These are phyloP conservation scores for Fusarium buxicola DNA, from an alignment of 2,329 filamentous ascomycete genomes.

Conservation along the genomic window DNA sequence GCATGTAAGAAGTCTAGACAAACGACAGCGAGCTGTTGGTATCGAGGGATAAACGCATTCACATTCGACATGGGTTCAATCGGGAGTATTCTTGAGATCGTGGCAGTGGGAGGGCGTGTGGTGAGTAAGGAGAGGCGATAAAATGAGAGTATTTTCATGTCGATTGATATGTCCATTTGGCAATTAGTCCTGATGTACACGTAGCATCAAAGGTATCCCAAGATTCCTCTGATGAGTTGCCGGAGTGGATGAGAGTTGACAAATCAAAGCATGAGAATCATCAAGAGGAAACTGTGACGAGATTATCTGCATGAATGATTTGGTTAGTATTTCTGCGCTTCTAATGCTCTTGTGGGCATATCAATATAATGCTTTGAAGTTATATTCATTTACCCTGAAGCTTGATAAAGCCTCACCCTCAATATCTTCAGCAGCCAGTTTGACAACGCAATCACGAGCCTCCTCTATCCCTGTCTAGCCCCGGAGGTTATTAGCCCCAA, in stretches of 20 bases:
- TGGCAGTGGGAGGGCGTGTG: slow-evolving; percentile 22
- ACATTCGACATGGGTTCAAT: slow-evolving; percentile 8
- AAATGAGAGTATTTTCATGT: slow-evolving; percentile 14
- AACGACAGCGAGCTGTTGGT: not conserved
- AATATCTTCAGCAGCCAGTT: not conserved
- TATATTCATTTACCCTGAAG: slow-evolving; percentile 24
- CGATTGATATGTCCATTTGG: not conserved
- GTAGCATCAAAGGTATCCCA: slow-evolving; percentile 8
- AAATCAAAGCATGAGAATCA: slow-evolving; percentile 19
- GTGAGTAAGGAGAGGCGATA: slow-evolving; percentile 8
- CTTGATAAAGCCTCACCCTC: slow-evolving; percentile 22
- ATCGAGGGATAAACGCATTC: slow-evolving; percentile 3
- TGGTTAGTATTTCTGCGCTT: no score
- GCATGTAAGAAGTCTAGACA: slow-evolving; percentile 11
- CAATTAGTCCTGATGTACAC: not conserved
- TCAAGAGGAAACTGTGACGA: slow-evolving; percentile 29
- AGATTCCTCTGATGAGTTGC: not conserved
- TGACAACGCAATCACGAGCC: not conserved
- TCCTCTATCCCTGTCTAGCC: slow-evolving; percentile 4
- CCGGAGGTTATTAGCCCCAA: slow-evolving; percentile 5
- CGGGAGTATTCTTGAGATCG: not conserved
- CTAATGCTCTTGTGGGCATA: slow-evolving; percentile 1
- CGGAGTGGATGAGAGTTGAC: not conserved
- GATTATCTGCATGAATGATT: slow-evolving; percentile 4
- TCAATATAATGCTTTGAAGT: slow-evolving; percentile 11